Base-by-base conservation (phyloP, 768 basidiomycete genomes). In the Melanogaster broomeanus region DNA sequence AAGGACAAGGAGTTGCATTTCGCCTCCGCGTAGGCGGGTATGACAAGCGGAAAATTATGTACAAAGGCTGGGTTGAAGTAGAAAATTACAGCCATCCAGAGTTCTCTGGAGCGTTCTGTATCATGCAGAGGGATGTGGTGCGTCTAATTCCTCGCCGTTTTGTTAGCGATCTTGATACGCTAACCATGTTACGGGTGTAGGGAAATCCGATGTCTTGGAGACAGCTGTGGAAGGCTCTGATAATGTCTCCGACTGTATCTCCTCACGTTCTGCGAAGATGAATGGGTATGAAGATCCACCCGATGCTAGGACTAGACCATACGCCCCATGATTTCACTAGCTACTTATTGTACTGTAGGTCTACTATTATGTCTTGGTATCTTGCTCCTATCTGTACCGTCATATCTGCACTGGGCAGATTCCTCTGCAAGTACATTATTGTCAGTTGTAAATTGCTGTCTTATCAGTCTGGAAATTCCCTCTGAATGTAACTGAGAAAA, bases 121-220 rank as follows among this genome's bases (percentile, higher is more conserved):
- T 88, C 4, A 85, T 91, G 84, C 74, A 77, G 53, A 74, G 87
- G 47, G 87, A 90, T 55, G 76, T 79, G 68, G 88, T 87, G 55
- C 42, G 79, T 75, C 30, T 6, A 25, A n/a, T 15, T 51, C 28
- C 44, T 45, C 15, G 25, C 9, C 33, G 21, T n/a, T 30, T n/a
- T 39, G 16, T 22, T 18, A 15, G n/a, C 21, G 45, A 18, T 33
- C 10, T 15, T 59, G 51, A 47, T 52, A 1, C 0, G 12, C 25
- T 25, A 3, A 24, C 13, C 11, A 24, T 48, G 27, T 19, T 30
- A 21, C 25, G 28, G n/a, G 25, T 30, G 45, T 46, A 90, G 85
- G 89, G 89, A 0, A 87, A 82, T 62, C 89, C 88, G 21, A 79
- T 90, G 44, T 86, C 83, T 38, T 91, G 89, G 90, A 74, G 88